Evolutionary conservation across 495 filamentous ascomycete genomes (phyloP), one percentile per base, ranked within the genome.

Genomic region (Hypoxylon perforatum): DNA sequence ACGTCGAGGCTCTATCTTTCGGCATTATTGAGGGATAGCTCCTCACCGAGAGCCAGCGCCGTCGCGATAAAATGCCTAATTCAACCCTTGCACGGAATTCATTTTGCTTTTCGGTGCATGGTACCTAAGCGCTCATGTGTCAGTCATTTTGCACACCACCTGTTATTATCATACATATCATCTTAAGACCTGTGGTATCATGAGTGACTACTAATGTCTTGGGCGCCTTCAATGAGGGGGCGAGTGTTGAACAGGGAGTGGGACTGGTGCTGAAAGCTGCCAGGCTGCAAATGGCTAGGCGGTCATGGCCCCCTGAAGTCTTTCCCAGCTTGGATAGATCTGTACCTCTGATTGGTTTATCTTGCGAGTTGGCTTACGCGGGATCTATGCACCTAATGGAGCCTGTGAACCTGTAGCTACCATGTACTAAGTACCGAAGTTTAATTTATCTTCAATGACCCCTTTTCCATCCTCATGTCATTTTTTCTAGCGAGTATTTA

Each of bases 281-380:
- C 19, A 49, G 12, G 41, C 48, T 44, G n/a, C 54, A 17, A 60
- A 36, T 45, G 17, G 38, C 15, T 10, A 35, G 5, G 14, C 25
- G 41, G 30, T 12, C 21, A 33, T 8, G 41, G 23, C 30, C 39
- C 15, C 9, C 53, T 30, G 48, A 54, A 21, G 21, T 44, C 51
- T 61, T 66, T 66, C 57, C 57, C 17, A 57, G 52, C 50, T 61
- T 61, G 57, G 51, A 56, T 49, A 52, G 17, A 18, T 14, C 38
- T 22, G 15, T 4, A 50, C 36, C 45, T 54, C 30, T 66, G 35
- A 66, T 66, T 66, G 63, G 63, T 51, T 28, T 11, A 45, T 19
- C 25, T 5, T 45, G 10, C n/a, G 4, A 42, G n/a, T 2, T 18
- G 41, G 39, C 14, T 18, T 18, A 3, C 15, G 17, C 17, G 41